Evolutionary conservation across 768 basidiomycete genomes (phyloP).

Genomic region (Mycena metata): DNA sequence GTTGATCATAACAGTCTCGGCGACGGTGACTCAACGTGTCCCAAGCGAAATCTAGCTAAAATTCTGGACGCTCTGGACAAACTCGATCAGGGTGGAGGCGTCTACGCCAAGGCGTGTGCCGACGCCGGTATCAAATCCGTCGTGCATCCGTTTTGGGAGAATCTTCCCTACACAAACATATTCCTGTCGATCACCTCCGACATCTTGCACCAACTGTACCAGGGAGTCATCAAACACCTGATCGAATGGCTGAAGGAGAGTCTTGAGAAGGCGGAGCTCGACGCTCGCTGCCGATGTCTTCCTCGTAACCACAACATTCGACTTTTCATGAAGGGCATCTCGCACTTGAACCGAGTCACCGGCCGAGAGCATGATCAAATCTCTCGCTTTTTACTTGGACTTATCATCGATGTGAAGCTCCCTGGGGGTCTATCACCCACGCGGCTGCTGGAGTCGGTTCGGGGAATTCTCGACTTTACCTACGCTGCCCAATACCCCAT

Average conservation of each 20-base stretch:
- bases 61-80: background rate
- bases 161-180: constrained; percentile 46
- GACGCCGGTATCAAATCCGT: constrained; percentile 2
- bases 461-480: constrained; percentile 9
- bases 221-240: constrained; percentile 51
- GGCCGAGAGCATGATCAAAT: constrained; percentile 12
- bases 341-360: background rate
- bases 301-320: constrained; percentile 46
- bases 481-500: constrained; percentile 8
- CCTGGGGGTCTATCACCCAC: background rate
- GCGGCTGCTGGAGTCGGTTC: constrained; percentile 2
- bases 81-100: background rate
- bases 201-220: constrained; percentile 50
- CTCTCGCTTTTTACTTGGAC: constrained; percentile 8
- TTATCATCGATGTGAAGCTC: background rate
- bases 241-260: constrained; percentile 39
- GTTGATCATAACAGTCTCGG: constrained; percentile 1
- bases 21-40: background rate
- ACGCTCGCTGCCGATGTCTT: constrained; percentile 43
- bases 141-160: constrained; percentile 41
- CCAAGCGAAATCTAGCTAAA: background rate
- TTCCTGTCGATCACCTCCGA: constrained; percentile 47
- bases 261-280: constrained; percentile 40
- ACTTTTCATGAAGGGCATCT: constrained; percentile 6
- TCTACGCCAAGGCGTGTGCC: background rate